Percentiles rank a stretch among this genome's conserved stretches.
phyloP scores from a whole-genome alignment of 305 asterid species.

The Nicotiana rustica region DNA sequence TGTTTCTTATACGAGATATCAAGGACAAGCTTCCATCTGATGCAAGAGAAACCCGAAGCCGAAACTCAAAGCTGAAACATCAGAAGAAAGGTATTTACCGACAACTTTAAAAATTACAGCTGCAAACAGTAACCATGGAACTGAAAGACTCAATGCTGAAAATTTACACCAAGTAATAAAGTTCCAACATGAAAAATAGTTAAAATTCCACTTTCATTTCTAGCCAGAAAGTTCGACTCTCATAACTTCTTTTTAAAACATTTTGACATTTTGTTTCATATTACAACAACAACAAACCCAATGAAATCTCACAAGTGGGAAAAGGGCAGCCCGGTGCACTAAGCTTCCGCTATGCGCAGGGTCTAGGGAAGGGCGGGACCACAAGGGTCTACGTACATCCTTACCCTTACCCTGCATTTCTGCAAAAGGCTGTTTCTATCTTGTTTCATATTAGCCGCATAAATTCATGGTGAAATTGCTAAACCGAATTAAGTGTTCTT shows the following conservation, averaged over 20 bases:
- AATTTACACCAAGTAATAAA: constrained; percentile 6
- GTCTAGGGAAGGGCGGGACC: no score
- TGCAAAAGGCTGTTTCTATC: background rate
- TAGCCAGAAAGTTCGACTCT: background rate
- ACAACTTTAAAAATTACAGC: background rate
- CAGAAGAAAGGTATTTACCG: constrained; percentile 19
- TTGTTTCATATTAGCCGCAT: background rate
- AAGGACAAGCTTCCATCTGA: constrained; percentile 79
- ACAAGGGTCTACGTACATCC: no score
- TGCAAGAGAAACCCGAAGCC: constrained; percentile 82
- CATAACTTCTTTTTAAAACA: background rate
- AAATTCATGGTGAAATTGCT: background rate
- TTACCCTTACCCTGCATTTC: no score
- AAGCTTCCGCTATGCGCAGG: no score
- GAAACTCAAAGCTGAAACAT: constrained; percentile 78
- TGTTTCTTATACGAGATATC: constrained; percentile 86
- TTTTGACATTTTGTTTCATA: background rate
- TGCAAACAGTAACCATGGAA: constrained; percentile 17
- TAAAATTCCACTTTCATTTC: background rate
- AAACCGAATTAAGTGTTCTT: background rate
- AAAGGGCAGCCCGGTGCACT: no score
- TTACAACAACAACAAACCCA: background rate
- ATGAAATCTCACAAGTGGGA: no score
- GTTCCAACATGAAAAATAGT: background rate
- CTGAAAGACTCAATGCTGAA: background rate